Base-by-base conservation (phyloP, 495 filamentous ascomycete genomes). In the Podospora pseudoanserina region DNA sequence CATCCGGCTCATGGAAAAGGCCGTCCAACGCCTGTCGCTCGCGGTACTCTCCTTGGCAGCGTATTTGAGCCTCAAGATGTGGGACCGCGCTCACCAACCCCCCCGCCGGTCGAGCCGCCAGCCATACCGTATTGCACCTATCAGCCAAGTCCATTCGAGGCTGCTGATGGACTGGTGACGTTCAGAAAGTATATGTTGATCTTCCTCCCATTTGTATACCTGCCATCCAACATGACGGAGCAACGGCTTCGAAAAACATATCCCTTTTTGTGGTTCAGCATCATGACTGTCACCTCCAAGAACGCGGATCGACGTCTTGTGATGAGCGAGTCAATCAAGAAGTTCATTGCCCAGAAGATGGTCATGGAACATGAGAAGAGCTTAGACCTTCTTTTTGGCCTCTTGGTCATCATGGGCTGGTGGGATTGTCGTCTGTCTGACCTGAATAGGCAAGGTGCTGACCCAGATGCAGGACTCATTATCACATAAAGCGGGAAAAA, bases 261-360 rank as follows among this genome's bases (percentile, higher is more conserved):
- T 19, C 86, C 86, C 0, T 84, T 87, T 55, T 65, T 87, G 28
- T 86, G 85, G 81, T 77, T 85, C 27, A 83, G 79, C 67, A 86
- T 88, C 32, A 85, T 87, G 78, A 78, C 80, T 5, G 59, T 71
- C n/a, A 75, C 72, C 2, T 76, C 70, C 67, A 71, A 66, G 55
- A 49, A 68, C 15, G 64, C 57, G 1, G 70, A 70, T 16, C 64
- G 57, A 4, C 72, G 74, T 28, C 62, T 71, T 15, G 27, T 65
- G 32, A 77, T 77, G 75, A 67, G 71, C 59, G 70, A 75, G 28
- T 63, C 71, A 0, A 71, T 84, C 82, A 64, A 81, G 79, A 71
- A 75, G 72, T 54, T 75, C 27, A 60, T 87, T 16, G 79, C 80
- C 2, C 78, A 85, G 54, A 81, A 81, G 68, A 72, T 86, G 63